Percentiles rank a stretch among this genome's conserved stretches.
phyloP scores from a whole-genome alignment of 768 basidiomycete genomes.

The Hortiboletus campestris region DNA sequence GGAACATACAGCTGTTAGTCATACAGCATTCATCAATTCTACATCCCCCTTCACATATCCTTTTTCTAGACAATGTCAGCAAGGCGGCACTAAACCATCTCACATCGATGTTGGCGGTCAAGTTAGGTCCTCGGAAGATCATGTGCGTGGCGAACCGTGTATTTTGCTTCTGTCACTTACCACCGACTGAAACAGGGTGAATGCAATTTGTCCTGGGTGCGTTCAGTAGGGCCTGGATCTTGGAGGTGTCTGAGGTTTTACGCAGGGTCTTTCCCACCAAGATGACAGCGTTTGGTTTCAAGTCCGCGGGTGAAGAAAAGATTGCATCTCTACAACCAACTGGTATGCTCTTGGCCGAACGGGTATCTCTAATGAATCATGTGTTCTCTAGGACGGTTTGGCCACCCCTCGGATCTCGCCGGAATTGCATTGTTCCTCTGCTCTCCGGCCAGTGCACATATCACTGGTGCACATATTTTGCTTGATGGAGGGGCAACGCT shows the following conservation, averaged over 20 bases:
- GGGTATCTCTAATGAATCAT: background rate
- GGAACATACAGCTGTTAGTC: slow-evolving; percentile 81
- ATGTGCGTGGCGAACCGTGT: slow-evolving; percentile 47
- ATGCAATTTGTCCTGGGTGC: slow-evolving; percentile 82
- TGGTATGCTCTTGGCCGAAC: slow-evolving; percentile 38
- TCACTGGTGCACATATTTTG: slow-evolving; percentile 71
- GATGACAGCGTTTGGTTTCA: slow-evolving; percentile 77
- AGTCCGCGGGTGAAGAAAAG: slow-evolving; percentile 49
- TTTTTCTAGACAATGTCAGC: slow-evolving; percentile 63
- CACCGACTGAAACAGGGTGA: slow-evolving; percentile 50
- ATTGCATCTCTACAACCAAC: slow-evolving; percentile 60
- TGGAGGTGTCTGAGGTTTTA: background rate
- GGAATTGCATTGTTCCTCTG: slow-evolving; percentile 69
- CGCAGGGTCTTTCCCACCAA: slow-evolving; percentile 73
- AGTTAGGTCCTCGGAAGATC: slow-evolving; percentile 56
- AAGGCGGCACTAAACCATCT: slow-evolving; percentile 89
- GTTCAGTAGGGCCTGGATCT: background rate
- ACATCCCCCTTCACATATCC: background rate
- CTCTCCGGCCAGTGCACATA: slow-evolving; percentile 68
- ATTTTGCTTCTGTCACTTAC: background rate
- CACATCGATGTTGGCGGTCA: slow-evolving; percentile 67
- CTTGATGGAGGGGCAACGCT: slow-evolving; percentile 62
- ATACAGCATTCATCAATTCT: background rate
- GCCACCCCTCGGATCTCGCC: slow-evolving; percentile 64
- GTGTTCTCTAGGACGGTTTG: slow-evolving; percentile 54